Evolutionary conservation across 2,329 filamentous ascomycete genomes (phyloP).

Genomic region (Grosmannia huntii): DNA sequence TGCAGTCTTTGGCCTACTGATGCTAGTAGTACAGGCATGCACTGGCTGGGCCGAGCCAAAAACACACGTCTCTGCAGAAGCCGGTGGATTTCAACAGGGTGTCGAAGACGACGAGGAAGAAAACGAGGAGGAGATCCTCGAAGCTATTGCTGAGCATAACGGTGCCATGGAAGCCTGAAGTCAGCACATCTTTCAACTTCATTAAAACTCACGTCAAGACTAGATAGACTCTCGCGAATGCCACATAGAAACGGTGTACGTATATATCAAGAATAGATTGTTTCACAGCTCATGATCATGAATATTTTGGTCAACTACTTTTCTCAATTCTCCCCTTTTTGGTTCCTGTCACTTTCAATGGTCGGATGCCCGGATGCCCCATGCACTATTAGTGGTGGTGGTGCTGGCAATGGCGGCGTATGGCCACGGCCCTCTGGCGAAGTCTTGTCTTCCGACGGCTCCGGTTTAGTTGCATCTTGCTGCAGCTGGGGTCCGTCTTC

Average conservation of each 20-base stretch:
- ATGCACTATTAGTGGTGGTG: neutral
- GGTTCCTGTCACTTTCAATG: no score
- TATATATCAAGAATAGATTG: neutral
- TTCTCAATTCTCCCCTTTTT: neutral
- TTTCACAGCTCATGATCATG: neutral
- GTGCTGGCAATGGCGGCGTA: no score
- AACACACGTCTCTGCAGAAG: neutral
- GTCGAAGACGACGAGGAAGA: constrained; percentile 26
- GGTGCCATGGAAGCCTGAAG: constrained; percentile 18
- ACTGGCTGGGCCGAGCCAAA: constrained; percentile 36
- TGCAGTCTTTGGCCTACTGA: constrained; percentile 27
- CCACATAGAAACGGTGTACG: neutral
- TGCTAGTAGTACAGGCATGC: constrained; percentile 33
- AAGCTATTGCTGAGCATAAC: constrained; percentile 20
- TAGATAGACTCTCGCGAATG: neutral
- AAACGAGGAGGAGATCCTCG: constrained; percentile 20
- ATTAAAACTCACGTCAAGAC: neutral
- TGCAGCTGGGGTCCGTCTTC: no score
- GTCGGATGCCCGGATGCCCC: no score
- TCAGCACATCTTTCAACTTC: neutral
- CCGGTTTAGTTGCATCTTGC: no score
- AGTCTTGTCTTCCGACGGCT: no score
- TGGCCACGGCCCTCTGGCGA: no score
- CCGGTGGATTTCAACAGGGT: constrained; percentile 4
- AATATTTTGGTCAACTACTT: neutral